A percentile compares a stretch with the other conserved stretches of the same genome.
Conservation (phyloP, 1,284 basidiomycete genomes). For the Pterulicium gracile region DNA sequence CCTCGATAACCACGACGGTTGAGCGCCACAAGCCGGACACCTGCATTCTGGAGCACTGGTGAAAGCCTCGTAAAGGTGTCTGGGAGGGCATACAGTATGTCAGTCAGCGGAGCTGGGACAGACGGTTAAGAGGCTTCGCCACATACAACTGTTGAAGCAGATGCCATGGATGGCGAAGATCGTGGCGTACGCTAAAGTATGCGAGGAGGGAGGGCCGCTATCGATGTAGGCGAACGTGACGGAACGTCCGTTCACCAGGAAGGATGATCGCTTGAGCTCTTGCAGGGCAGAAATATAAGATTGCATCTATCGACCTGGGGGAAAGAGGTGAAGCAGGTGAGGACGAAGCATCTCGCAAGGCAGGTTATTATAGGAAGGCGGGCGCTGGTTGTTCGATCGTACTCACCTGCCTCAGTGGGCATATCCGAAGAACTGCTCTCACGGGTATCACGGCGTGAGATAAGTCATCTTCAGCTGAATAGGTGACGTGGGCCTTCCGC, state of each 20-base stretch:
- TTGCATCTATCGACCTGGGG: too few species aligned
- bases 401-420: too few species aligned
- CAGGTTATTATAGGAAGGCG: too few species aligned
- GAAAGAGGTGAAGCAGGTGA: too few species aligned
- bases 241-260: neutral
- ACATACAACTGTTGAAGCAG: neutral
- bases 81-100: neutral
- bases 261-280: neutral
- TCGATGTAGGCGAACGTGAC: neutral
- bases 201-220: neutral
- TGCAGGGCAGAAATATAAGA: too few species aligned
- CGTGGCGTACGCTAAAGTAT: neutral
- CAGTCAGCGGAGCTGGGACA: neutral
- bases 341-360: too few species aligned
- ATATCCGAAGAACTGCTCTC: too few species aligned
- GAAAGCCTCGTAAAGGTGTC: neutral
- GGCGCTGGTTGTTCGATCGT: too few species aligned
- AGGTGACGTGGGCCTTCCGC: too few species aligned
- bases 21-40: neutral
- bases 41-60: neutral
- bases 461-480: too few species aligned
- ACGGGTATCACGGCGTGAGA: too few species aligned
- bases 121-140: neutral
- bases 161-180: neutral
- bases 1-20: slow-evolving; percentile 1